Conservation (phyloP, 2,329 filamentous ascomycete genomes). For the Bertia moriformis region DNA sequence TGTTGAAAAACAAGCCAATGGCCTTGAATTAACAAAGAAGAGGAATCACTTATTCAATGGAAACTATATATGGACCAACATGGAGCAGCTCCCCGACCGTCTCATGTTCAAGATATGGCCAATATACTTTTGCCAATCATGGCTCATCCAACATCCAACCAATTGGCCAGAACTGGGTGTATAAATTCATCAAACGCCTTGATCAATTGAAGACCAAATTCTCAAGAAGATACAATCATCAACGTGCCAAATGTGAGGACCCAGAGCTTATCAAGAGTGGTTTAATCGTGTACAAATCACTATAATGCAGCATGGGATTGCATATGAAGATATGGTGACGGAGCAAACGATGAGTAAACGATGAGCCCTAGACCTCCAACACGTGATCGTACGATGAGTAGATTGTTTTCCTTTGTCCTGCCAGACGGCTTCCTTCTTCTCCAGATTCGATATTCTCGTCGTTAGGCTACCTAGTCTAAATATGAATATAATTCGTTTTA, state of each 20-base stretch:
- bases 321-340: slow-evolving; percentile 2
- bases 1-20: slow-evolving; percentile 2
- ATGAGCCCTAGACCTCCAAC: no score
- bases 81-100: slow-evolving; percentile 2
- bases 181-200: slow-evolving; percentile 2
- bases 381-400: no score
- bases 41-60: slow-evolving; percentile 3
- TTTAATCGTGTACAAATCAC: slow-evolving; percentile 2
- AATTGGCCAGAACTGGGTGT: not conserved
- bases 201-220: not conserved
- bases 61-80: slow-evolving; percentile 1
- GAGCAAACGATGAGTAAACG: no score
- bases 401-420: no score
- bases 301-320: slow-evolving; percentile 3
- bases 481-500: no score
- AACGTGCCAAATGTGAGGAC: slow-evolving; percentile 3
- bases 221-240: slow-evolving; percentile 2
- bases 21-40: slow-evolving; percentile 3
- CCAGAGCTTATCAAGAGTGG: slow-evolving; percentile 2
- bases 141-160: not conserved
- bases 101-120: slow-evolving; percentile 4
- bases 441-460: no score
- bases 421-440: no score
- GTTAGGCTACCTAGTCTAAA: no score
- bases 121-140: slow-evolving; percentile 4